These are phyloP conservation scores for Tritrichomonas foetus DNA, from an alignment of 208 protist species.

Conservation along the genomic window DNA sequence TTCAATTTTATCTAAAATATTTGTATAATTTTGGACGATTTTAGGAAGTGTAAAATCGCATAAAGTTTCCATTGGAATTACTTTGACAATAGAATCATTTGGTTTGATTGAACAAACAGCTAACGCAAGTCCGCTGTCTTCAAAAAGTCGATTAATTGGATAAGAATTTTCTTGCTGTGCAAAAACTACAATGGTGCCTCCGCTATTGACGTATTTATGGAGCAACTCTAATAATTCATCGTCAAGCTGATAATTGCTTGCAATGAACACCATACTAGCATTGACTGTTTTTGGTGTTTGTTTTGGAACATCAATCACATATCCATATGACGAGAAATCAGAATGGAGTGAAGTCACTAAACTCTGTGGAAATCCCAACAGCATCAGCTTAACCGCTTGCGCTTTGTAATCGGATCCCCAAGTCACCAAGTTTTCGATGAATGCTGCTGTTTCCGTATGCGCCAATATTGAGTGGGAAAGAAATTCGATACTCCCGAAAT, in stretches of 20 bases:
- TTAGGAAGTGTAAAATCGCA: not conserved
- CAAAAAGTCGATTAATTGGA: not conserved
- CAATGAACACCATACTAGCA: not conserved
- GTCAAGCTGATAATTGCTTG: not conserved
- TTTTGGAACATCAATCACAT: not conserved
- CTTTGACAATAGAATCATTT: not conserved
- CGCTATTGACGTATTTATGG: not conserved
- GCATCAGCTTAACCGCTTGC: not conserved
- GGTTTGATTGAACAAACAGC: not conserved
- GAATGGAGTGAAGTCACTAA: not conserved
- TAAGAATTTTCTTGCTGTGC: not conserved
- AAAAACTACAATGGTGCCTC: not conserved
- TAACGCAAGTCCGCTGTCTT: not conserved
- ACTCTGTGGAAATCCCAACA: not conserved
- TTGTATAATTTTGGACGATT: not conserved
- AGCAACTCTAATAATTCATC: not conserved
- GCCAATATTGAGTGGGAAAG: not conserved
- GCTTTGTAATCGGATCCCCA: not conserved
- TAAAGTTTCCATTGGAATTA: not conserved
- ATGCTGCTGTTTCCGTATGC: not conserved
- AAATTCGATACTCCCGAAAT: not conserved
- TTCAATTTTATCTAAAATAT: not conserved
- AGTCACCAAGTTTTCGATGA: not conserved
- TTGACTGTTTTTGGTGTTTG: not conserved
- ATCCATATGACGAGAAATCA: not conserved